Evolutionary conservation across 257 asterid genomes (phyloP).

Genomic region (Eustoma russellianum): DNA sequence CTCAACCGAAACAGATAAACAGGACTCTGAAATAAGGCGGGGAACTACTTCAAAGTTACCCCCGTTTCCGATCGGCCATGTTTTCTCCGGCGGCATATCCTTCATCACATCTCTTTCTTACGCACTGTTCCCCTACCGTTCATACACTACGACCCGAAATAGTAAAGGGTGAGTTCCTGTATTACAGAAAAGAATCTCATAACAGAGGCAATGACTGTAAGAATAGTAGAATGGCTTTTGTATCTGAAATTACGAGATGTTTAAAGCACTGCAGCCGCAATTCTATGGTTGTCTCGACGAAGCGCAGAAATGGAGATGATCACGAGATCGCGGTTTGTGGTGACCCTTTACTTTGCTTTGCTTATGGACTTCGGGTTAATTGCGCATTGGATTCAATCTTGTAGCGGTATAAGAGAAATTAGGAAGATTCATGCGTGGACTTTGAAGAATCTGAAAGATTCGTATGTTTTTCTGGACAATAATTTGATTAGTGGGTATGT

Average conservation of each 20-base stretch:
- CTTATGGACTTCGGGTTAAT: conserved; percentile 19
- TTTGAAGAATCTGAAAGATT: conserved; percentile 26
- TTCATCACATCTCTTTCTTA: conserved; percentile 15
- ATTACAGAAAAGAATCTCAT: conserved; percentile 9
- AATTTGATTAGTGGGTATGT: conserved; percentile 50
- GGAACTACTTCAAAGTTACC: conserved; percentile 1
- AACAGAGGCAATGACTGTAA: conserved; percentile 5
- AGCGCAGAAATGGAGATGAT: conserved; percentile 5
- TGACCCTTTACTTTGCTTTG: conserved; percentile 7
- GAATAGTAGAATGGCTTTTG: conserved; percentile 3
- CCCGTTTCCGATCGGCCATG: conserved; percentile 20
- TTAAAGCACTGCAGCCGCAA: background rate
- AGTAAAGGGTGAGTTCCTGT: conserved; percentile 8
- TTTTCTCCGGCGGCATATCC: conserved; percentile 30
- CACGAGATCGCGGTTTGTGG: background rate
- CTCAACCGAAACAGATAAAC: too few species aligned
- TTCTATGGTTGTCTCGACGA: too few species aligned
- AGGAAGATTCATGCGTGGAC: conserved; percentile 37
- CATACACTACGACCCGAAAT: conserved; percentile 18
- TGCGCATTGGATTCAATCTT: conserved; percentile 51
- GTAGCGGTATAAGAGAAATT: conserved; percentile 30
- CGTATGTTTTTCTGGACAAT: conserved; percentile 35
- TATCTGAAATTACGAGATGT: conserved; percentile 10
- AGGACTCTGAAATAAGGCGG: background rate
- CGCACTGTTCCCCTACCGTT: conserved; percentile 15